Evolutionary conservation across 2,329 filamentous ascomycete species (phyloP).

Genomic region (Penicillium olsonii): DNA sequence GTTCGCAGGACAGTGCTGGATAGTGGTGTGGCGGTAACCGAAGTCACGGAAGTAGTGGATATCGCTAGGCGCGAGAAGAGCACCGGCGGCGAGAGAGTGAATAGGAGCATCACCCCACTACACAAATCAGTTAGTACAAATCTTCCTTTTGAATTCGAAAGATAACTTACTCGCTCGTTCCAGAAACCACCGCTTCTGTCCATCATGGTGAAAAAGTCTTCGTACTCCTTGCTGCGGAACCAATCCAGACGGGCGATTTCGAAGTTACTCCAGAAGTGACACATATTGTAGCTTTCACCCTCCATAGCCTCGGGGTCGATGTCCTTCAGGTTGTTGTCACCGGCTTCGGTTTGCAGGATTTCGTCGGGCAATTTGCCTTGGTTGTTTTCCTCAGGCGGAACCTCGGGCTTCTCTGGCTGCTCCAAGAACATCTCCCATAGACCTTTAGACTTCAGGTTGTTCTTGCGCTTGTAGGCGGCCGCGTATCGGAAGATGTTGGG

Average conservation of each 20-base stretch:
- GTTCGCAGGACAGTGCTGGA: constrained; percentile 97
- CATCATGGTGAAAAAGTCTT: constrained; percentile 99
- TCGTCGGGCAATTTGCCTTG: constrained; percentile 76
- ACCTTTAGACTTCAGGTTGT: constrained; percentile 87
- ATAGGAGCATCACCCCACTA: constrained; percentile 99
- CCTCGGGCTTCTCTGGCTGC: constrained; percentile 49
- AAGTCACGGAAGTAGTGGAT: constrained; percentile 99
- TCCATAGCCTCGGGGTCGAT: constrained; percentile 95
- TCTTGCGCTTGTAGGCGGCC: constrained; percentile 92
- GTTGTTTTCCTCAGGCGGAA: constrained; percentile 61
- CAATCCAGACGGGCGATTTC: constrained; percentile 93
- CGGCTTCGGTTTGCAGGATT: constrained; percentile 74
- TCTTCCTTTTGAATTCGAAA: neutral
- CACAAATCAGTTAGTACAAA: constrained; percentile 32
- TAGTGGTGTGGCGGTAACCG: constrained; percentile 96
- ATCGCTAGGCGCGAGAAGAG: constrained; percentile 75
- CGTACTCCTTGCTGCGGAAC: constrained; percentile 96
- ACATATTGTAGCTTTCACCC: constrained; percentile 99
- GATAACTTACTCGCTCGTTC: constrained; percentile 85
- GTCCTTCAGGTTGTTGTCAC: constrained; percentile 69
- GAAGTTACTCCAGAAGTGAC: constrained; percentile 99
- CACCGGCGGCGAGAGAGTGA: constrained; percentile 92
- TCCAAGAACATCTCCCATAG: constrained; percentile 99
- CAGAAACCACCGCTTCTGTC: constrained; percentile 96
- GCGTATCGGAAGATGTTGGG: constrained; percentile 99